Evolutionary conservation across 176 grass and related monocot species (phyloP), one percentile per base, ranked within the genome.

Genomic region (Thinopyrum elongatum): DNA sequence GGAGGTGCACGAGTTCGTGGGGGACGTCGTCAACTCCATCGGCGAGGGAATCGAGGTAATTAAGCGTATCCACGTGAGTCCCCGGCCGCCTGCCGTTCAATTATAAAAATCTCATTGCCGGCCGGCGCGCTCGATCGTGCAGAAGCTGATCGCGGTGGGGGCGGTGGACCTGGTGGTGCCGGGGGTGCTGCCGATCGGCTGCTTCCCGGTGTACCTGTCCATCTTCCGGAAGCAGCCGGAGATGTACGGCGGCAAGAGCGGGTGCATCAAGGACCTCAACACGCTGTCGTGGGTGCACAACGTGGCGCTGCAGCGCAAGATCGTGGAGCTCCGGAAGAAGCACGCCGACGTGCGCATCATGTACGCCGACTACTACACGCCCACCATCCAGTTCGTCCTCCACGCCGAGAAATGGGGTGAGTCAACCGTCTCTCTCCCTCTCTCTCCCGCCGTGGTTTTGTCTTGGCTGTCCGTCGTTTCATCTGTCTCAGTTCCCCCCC

Each of bases 111-210:
- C 53, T 64, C 77, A 64, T 10, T 25, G 19, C 53, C 13, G 41
- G 25, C 38, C 3, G 57, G 21, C 35, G 58, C 15, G 3, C 0
- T 22, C 30, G 68, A 72, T 72, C 2, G 6, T 76, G 57, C 80
- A 95, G 96, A 92, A 92, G 88, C 82, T 98, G 39, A 95, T 95
- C 42, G 85, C 34, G 5, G 81, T 90, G n/a, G 96, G 96, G 1
- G 96, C 96, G 27, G 92, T 84, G 51, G 96, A 98, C 28, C 87
- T 98, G 68, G 88, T 98, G 84, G 96, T 98, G 27, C 96, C 96
- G 0, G 93, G 96, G 17, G 86, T 95, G 57, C 84, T 95, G 4
- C 93, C 96, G 4, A 94, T 92, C 62, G 93, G 93, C 21, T 98
- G 96, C 89, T 89, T 95, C 81, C 96, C 93, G 1, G 86, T 95